Percentiles rank a stretch among this genome's conserved stretches.
These are phyloP conservation scores for Lagenidium sp. DNA, from an alignment of 352 stramenopile species.

Conservation along the genomic window DNA sequence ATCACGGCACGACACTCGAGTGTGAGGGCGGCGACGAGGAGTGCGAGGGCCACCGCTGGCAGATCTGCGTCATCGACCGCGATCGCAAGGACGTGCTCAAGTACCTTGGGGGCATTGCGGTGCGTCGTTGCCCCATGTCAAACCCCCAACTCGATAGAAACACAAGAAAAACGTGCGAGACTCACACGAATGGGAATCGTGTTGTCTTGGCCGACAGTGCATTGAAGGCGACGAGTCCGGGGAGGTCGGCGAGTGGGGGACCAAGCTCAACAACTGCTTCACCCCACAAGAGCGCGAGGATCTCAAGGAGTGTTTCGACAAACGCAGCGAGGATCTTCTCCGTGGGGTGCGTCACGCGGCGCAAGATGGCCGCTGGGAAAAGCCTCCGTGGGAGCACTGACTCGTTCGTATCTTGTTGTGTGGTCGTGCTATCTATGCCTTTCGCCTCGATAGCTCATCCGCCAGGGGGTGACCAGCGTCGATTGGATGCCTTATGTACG, in stretches of 20 bases:
- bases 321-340: constrained; percentile 40
- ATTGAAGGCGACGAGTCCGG: constrained; percentile 72
- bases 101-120: constrained; percentile 64
- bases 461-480: constrained; percentile 31
- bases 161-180: too few species aligned
- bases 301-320: constrained; percentile 54
- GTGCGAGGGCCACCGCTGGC: constrained; percentile 66
- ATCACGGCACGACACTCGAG: constrained; percentile 42
- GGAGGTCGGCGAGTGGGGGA: constrained; percentile 53
- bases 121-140: too few species aligned
- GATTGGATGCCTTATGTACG: constrained; percentile 76
- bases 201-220: constrained; percentile 33
- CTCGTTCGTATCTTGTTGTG: too few species aligned
- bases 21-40: constrained; percentile 60
- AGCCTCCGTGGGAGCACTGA: too few species aligned
- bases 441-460: constrained; percentile 30
- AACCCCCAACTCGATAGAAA: too few species aligned
- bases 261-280: constrained; percentile 66
- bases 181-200: too few species aligned
- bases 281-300: constrained; percentile 39
- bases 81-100: constrained; percentile 64
- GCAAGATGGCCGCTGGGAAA: too few species aligned
- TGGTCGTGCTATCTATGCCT: neutral
- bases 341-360: constrained; percentile 29
- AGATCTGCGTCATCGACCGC: constrained; percentile 66